A percentile compares a stretch with the other conserved stretches of the same genome.
phyloP scores from a whole-genome alignment of 2,329 filamentous ascomycete species.

The Madurella mycetomatis region DNA sequence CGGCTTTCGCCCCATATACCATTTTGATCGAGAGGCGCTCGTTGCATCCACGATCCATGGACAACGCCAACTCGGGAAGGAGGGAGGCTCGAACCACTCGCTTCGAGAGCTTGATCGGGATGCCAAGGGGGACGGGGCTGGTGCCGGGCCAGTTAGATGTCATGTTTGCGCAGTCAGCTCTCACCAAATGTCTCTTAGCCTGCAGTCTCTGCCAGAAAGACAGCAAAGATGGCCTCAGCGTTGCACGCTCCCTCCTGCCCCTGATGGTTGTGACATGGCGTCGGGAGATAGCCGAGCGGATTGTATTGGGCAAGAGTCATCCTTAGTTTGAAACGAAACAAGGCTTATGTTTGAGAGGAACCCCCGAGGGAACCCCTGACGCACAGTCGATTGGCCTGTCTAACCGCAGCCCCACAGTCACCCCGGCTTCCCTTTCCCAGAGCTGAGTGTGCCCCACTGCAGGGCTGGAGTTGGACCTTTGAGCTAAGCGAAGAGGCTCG shows the following conservation, averaged over 20 bases:
- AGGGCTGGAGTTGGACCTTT: too few relatives aligned
- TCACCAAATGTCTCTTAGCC: slow-evolving; percentile 4
- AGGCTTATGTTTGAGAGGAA: slow-evolving; percentile 18
- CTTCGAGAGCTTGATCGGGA: background rate
- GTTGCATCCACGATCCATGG: background rate
- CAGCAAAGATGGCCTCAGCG: background rate
- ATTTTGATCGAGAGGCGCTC: background rate
- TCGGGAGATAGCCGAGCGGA: slow-evolving; percentile 2
- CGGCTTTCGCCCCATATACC: background rate
- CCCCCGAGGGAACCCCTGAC: slow-evolving; percentile 12
- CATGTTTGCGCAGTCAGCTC: background rate
- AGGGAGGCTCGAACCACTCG: background rate
- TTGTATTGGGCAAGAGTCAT: slow-evolving; percentile 13
- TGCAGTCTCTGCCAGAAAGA: slow-evolving; percentile 5
- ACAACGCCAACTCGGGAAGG: background rate
- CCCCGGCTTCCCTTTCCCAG: too few relatives aligned
- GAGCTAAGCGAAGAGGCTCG: too few relatives aligned
- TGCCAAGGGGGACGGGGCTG: background rate
- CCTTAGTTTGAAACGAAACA: slow-evolving; percentile 21
- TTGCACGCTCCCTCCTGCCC: background rate
- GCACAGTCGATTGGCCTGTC: slow-evolving; percentile 7
- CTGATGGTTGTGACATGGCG: background rate
- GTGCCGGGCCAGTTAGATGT: background rate
- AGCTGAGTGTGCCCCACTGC: too few relatives aligned
- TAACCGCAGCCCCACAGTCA: background rate